Evolutionary conservation across 371 early-diverging fungal genomes (phyloP), one percentile per base, ranked within the genome.

Genomic region (Funneliformis caledonium): DNA sequence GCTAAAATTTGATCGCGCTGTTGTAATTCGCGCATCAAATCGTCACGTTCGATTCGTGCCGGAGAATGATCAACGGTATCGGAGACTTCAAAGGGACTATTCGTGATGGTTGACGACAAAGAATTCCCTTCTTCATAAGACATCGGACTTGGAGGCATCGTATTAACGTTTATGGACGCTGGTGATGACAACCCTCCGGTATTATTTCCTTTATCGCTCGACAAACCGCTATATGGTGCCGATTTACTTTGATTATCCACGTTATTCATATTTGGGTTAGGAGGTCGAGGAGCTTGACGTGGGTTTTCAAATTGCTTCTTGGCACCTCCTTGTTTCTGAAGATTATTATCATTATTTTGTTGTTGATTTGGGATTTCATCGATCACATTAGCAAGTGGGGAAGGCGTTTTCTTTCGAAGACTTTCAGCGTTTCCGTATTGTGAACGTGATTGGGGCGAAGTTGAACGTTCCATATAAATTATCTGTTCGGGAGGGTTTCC

Each of bases 241-340:
- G 43, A 22, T 2, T 14, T 7, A n/a, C 19, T 14, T 7, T 43
- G 48, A 10, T 31, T 14, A 33, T 59, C 14, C 16, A 11, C 11
- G 56, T 31, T 50, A 50, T 26, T 48, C 22, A 50, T 48, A 22
- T 0, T 4, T 33, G 76, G 19, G 56, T 14, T 74, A 26, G 74
- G 74, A 68, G 78, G 78, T 6, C 33, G 65, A 11, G 78, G 78
- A 48, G 78, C 78, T 37, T 45, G 68, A 61, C 78, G 67, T 14
- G 78, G 78, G 22, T 78, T 64, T 50, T 45, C 22, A 78, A 67
- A 78, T 11, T 65, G 67, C 14, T 37, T 31, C 14, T 26, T 16
- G n/a, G 2, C 69, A 45, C 12, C 45, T 19, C 3, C 45, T 11
- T 43, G 47, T n/a, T 43, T n/a, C 33, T 37, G 67, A 33, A 22